Evolutionary conservation across 169 alveolate species (phyloP), one percentile per base, ranked within the genome.

Genomic region (Blepharisma undulans): DNA sequence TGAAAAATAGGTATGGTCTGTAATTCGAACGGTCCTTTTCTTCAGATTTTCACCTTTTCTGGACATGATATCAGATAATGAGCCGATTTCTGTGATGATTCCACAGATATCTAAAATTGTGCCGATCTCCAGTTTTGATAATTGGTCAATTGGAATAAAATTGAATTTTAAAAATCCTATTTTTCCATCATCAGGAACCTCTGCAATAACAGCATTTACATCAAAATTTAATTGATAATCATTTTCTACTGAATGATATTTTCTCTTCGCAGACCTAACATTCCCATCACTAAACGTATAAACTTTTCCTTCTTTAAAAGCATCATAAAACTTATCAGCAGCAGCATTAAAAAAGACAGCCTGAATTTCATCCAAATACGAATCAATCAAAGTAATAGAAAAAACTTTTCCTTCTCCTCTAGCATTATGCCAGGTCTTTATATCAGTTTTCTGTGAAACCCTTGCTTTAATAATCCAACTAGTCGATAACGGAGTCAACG

Each of bases 381-480:
- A 82, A 85, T 97, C 98, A 27, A 93, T 82, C 25, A 97, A 87
- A 32, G 94, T 94, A 32, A 91, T 88, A 88, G 92, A 93, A 92
- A 96, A 89, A 27, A 96, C 90, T 79, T 93, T 92, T 25, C 98
- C 98, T 60, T 90, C 93, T 6, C 96, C 95, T 80, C 94, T 94
- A 12, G 80, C 92, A 91, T 93, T 93, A 78, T 93, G 95, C 96
- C 95, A 96, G 21, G 77, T 87, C 79, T 94, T 95, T 76, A 93
- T 88, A 60, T 93, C 97, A 19, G 84, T 22, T 32, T 86, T 86
- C 18, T 72, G 92, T 14, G 95, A 90, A 2, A 96, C 93, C 82
- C 98, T 89, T 0, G 95, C 95, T 86, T 92, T 94, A n/a, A 96
- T 96, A 72, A 85, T 93, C 93, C 95, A 95, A 84, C 95, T 95